These are phyloP conservation scores for Ogataea paraovalis DNA, from an alignment of 805 yeast species.

Conservation along the genomic window DNA sequence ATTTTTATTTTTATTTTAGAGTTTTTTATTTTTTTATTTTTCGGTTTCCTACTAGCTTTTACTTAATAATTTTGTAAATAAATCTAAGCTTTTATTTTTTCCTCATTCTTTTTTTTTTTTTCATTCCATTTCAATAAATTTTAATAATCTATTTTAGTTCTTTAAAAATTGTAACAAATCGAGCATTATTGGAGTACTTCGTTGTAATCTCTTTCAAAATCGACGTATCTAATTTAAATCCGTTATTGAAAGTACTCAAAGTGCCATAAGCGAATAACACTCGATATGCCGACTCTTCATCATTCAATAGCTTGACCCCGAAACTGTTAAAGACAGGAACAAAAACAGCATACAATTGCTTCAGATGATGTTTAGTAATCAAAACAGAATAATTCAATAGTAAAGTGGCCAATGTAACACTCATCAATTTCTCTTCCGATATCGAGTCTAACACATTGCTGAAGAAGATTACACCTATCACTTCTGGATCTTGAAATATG, in stretches of 20 bases:
- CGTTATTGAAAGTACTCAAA: slow-evolving; percentile 28
- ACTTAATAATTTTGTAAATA: neutral
- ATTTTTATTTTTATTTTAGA: neutral
- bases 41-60: neutral
- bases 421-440: slow-evolving; percentile 26
- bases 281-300: slow-evolving; percentile 69
- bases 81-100: neutral
- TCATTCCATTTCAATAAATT: neutral
- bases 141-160: slow-evolving; percentile 14
- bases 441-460: slow-evolving; percentile 17
- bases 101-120: neutral
- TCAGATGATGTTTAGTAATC: slow-evolving; percentile 28
- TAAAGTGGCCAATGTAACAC: slow-evolving; percentile 45
- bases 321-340: slow-evolving; percentile 20
- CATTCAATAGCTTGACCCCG: slow-evolving; percentile 21
- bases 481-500: slow-evolving; percentile 38
- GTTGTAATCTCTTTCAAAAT: slow-evolving; percentile 8
- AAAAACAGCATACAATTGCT: slow-evolving; percentile 26
- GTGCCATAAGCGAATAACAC: slow-evolving; percentile 62
- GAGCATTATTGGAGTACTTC: slow-evolving; percentile 7
- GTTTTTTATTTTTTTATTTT: neutral
- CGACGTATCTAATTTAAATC: slow-evolving; percentile 5
- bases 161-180: slow-evolving; percentile 19
- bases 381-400: slow-evolving; percentile 45
- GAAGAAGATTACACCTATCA: slow-evolving; percentile 35